Percentiles rank a stretch among this genome's conserved stretches.
Conservation (phyloP, 148 eudicot genomes). For the Gaultheria prostrata region DNA sequence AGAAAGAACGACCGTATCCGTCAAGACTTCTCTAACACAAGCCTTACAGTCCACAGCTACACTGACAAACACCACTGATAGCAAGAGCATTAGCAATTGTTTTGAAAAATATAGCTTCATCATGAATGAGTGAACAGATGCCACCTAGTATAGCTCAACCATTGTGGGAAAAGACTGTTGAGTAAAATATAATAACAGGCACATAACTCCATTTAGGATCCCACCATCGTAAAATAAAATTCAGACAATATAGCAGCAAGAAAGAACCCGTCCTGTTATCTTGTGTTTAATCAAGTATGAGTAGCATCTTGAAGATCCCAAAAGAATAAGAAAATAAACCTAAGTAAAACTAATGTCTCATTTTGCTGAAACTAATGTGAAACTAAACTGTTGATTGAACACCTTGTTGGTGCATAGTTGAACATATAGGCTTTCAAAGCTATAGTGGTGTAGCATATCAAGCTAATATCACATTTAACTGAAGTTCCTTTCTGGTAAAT, state of each 20-base stretch:
- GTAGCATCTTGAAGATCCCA: not conserved
- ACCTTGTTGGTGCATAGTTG: not conserved
- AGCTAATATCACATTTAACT: not conserved
- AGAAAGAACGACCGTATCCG: not conserved
- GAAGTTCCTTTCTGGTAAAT: not conserved
- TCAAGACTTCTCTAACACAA: not conserved
- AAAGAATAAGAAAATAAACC: not conserved
- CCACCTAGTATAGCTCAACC: not conserved
- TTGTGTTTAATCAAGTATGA: not conserved
- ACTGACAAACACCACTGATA: not conserved
- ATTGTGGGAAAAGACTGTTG: not conserved
- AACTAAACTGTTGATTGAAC: not conserved
- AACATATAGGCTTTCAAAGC: not conserved
- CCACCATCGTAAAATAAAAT: not conserved
- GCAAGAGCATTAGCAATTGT: slow-evolving; percentile 9
- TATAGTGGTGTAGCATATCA: not conserved
- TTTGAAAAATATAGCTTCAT: not conserved
- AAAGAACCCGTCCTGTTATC: not conserved
- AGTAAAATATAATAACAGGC: not conserved
- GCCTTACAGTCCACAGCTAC: not conserved
- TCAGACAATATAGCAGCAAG: not conserved
- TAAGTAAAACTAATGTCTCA: not conserved
- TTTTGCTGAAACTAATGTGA: not conserved
- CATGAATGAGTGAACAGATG: not conserved
- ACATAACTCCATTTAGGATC: not conserved